Evolutionary conservation across 192 early-diverging fungal species (phyloP), one percentile per base, ranked within the genome.

Genomic region (Rhizophagus prolifer): DNA sequence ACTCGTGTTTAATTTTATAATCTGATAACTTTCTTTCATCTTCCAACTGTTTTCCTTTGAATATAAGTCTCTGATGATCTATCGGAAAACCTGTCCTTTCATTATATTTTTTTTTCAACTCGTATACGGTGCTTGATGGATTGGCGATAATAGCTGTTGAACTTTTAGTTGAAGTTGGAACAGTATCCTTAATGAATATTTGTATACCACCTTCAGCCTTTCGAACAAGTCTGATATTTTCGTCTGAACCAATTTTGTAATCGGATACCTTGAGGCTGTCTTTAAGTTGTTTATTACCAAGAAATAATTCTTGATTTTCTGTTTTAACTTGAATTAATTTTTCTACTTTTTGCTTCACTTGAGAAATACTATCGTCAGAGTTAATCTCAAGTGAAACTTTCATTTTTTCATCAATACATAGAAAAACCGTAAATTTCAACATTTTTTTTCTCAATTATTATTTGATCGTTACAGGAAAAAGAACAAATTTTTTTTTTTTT

Each of bases 1-100:
- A 46, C 36, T 76, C 82, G 30, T 85, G 79, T 23, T 58, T 76
- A 23, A 85, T 67, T 12, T 62, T 66, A 44, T 85, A 85, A 65
- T 81, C 79, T 50, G 81, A 82, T 28, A 85, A 58, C 16, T 61
- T 44, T 81, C 80, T 83, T 6, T 81, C 73, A 34, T 85, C 66
- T 19, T 81, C 84, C 47, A 85, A 70, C 77, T 83, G 82, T 36
- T 85, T 82, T 34, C 82, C 82, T 9, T 59, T 28, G n/a, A 74
- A 81, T 16, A 85, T 77, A 26, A 85, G 75, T 8, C 70, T 62
- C 16, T 82, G 77, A 1, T 67, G 19, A 12, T 75, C 61, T 13
- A 69, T 9, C 1, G 70, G 68, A 50, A 69, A 6, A 9, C 1
- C 13, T 14, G 7, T 62, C 13, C 23, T 69, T n/a, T 69, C 28